phyloP scores from a whole-genome alignment of 2,329 filamentous ascomycete species.

The Talaromyces sp. region DNA sequence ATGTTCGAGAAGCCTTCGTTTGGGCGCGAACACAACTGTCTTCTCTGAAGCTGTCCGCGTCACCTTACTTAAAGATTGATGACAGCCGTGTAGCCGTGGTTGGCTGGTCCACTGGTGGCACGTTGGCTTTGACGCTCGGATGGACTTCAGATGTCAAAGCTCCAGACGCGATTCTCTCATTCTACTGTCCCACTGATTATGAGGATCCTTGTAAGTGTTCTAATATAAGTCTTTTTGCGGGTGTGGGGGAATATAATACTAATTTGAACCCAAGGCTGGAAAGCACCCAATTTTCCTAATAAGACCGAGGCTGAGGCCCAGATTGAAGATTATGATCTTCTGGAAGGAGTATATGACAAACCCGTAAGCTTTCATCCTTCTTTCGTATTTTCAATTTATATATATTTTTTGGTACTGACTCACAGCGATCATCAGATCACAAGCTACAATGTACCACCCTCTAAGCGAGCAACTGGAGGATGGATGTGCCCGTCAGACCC shows the following conservation, averaged over 20 bases:
- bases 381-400: background rate
- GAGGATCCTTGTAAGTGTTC: background rate
- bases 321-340: background rate
- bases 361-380: background rate
- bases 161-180: background rate
- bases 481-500: conserved; percentile 30
- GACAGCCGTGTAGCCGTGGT: background rate
- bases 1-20: background rate
- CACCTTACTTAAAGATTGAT: background rate
- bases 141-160: background rate
- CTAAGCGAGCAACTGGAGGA: conserved; percentile 15
- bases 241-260: background rate
- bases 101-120: conserved; percentile 15
- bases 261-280: background rate
- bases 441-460: conserved; percentile 21
- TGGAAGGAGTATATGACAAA: conserved; percentile 1
- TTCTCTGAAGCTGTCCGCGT: background rate
- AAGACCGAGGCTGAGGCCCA: background rate
- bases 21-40: background rate
- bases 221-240: background rate
- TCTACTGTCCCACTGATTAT: conserved; percentile 9
- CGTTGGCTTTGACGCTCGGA: conserved; percentile 5
- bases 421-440: conserved; percentile 17
- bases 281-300: background rate
- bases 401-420: background rate